A percentile compares a stretch with the other conserved stretches of the same genome.
These are phyloP conservation scores for Exophiala dermatitidis DNA, from an alignment of 2,329 filamentous ascomycete species.

Conservation along the genomic window DNA sequence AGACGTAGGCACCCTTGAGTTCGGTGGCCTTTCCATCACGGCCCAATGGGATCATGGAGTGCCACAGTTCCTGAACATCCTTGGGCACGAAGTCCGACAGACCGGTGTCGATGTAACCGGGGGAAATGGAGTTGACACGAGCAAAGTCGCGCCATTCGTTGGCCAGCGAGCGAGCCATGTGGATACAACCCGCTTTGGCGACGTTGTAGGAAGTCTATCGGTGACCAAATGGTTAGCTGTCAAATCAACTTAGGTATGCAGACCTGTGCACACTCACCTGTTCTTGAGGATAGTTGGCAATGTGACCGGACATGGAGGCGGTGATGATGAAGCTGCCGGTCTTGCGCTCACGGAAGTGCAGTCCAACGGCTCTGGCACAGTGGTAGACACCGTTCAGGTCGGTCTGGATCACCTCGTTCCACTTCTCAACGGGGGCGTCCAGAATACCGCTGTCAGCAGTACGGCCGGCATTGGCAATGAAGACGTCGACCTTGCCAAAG, in stretches of 20 bases:
- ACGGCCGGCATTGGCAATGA: slow-evolving; percentile 63
- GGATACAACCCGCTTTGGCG: slow-evolving; percentile 61
- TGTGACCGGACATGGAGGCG: slow-evolving; percentile 53
- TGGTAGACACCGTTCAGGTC: slow-evolving; percentile 82
- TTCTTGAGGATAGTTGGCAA: slow-evolving; percentile 55
- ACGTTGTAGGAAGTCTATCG: slow-evolving; percentile 52
- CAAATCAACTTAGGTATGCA: slow-evolving; percentile 17
- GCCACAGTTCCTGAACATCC: slow-evolving; percentile 52
- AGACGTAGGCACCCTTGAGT: slow-evolving; percentile 54
- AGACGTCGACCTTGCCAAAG: slow-evolving; percentile 62
- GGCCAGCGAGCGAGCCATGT: slow-evolving; percentile 56
- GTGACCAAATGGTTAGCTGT: neutral
- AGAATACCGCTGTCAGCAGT: slow-evolving; percentile 63
- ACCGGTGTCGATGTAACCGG: slow-evolving; percentile 62
- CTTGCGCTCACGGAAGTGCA: slow-evolving; percentile 63
- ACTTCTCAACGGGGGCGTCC: slow-evolving; percentile 63
- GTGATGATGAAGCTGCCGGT: slow-evolving; percentile 61
- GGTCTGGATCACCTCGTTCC: slow-evolving; percentile 71
- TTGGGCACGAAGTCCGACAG: slow-evolving; percentile 56
- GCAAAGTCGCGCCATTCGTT: slow-evolving; percentile 66
- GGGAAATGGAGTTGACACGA: slow-evolving; percentile 60
- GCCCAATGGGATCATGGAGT: slow-evolving; percentile 54
- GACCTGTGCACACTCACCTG: slow-evolving; percentile 37
- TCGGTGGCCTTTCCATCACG: slow-evolving; percentile 58
- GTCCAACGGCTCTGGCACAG: slow-evolving; percentile 81